Evolutionary conservation across 2,329 filamentous ascomycete genomes (phyloP).

Genomic region (Aquanectria penicillioides): DNA sequence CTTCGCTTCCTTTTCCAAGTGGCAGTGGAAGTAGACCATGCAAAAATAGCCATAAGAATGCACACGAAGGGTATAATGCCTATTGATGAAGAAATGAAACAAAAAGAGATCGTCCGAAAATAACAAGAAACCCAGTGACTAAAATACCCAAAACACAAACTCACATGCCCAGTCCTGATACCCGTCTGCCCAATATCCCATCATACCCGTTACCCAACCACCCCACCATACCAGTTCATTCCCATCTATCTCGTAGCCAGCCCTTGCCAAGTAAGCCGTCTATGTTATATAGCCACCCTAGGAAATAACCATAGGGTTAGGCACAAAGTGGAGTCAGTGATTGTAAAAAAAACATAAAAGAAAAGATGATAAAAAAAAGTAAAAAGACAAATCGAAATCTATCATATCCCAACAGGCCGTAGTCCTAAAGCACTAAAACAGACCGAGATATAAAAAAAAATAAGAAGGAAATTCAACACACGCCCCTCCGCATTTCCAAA

Average conservation of each 20-base stretch:
- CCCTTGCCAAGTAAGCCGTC: slow-evolving; percentile 27
- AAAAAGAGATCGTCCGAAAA: slow-evolving; percentile 25
- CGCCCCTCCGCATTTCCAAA: slow-evolving; percentile 12
- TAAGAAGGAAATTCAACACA: slow-evolving; percentile 13
- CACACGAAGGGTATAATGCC: slow-evolving; percentile 46
- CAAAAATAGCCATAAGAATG: slow-evolving; percentile 31
- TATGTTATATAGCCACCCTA: slow-evolving; percentile 29
- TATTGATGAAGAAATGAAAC: slow-evolving; percentile 37
- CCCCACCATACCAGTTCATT: slow-evolving; percentile 1
- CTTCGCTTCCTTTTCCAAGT: not conserved
- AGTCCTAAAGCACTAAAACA: slow-evolving; percentile 5
- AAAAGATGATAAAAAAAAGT: not conserved
- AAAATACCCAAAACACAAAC: slow-evolving; percentile 21
- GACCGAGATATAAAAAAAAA: slow-evolving; percentile 8
- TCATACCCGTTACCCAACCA: slow-evolving; percentile 29
- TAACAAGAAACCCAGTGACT: slow-evolving; percentile 26
- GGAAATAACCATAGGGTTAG: slow-evolving; percentile 17
- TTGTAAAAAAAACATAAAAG: slow-evolving; percentile 17
- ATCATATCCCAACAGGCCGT: slow-evolving; percentile 19
- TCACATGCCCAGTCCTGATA: slow-evolving; percentile 20
- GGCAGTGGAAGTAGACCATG: not conserved
- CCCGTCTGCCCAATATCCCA: slow-evolving; percentile 27
- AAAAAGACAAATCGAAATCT: slow-evolving; percentile 22
- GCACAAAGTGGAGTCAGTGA: too few species aligned
- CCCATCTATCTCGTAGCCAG: slow-evolving; percentile 34